Conservation (phyloP, 2,329 filamentous ascomycete species). For the Nemania sp. region DNA sequence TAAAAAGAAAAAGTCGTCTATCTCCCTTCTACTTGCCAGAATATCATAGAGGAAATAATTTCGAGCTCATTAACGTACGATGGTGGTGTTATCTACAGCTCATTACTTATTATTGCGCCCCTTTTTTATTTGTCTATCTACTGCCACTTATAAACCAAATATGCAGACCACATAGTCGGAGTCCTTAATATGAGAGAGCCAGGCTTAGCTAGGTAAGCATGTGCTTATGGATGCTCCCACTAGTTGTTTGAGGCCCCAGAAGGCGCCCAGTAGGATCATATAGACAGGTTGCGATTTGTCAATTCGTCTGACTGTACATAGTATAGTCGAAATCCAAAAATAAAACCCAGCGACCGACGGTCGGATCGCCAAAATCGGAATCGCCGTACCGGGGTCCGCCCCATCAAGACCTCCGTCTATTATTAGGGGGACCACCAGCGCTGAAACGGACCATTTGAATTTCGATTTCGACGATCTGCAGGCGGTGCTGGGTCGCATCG, state of each 20-base stretch:
- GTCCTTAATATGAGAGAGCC: conserved; percentile 31
- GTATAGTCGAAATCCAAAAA: conserved; percentile 31
- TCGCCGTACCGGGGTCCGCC: conserved; percentile 38
- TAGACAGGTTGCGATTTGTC: conserved; percentile 31
- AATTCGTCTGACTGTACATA: conserved; percentile 36
- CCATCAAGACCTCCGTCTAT: conserved; percentile 34
- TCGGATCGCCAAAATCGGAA: conserved; percentile 40
- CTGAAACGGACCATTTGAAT: conserved; percentile 30
- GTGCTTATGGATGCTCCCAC: conserved; percentile 23
- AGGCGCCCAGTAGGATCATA: conserved; percentile 32
- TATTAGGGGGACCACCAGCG: conserved; percentile 35
- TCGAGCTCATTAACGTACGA: conserved; percentile 34
- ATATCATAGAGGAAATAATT: conserved; percentile 16
- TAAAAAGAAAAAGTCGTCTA: not conserved
- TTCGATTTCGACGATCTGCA: conserved; percentile 26
- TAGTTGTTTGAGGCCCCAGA: conserved; percentile 32
- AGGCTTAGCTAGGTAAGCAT: conserved; percentile 32
- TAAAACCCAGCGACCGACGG: conserved; percentile 24
- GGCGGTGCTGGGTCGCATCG: conserved; percentile 14
- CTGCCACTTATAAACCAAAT: conserved; percentile 20
- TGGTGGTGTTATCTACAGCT: conserved; percentile 37
- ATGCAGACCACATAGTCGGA: conserved; percentile 30
- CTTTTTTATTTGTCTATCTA: conserved; percentile 11
- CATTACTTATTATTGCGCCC: conserved; percentile 16
- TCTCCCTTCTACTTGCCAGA: conserved; percentile 16